phyloP scores from a whole-genome alignment of 2,329 filamentous ascomycete species.

The Erysiphe pulchra region DNA sequence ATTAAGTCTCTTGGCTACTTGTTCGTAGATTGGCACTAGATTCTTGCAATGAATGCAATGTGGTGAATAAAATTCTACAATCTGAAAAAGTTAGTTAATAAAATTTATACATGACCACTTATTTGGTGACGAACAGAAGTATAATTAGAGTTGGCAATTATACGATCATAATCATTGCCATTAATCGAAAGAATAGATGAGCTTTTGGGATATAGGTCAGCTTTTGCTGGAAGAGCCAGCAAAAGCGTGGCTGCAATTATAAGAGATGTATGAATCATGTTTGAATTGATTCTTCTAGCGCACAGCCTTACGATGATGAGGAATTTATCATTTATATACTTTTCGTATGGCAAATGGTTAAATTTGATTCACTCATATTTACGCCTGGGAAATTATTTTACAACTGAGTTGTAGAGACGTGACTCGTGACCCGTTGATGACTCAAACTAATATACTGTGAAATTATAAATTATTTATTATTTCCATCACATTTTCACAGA shows the following conservation, averaged over 20 bases:
- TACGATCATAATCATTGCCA: slow-evolving; percentile 49
- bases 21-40: slow-evolving; percentile 87
- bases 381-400: too few relatives aligned
- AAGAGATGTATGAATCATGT: too few relatives aligned
- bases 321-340: too few relatives aligned
- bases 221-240: slow-evolving; percentile 35
- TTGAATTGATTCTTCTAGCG: too few relatives aligned
- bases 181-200: slow-evolving; percentile 71
- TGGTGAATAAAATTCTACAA: slow-evolving; percentile 76
- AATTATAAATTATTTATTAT: too few relatives aligned
- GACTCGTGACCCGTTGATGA: too few relatives aligned
- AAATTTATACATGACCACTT: slow-evolving; percentile 1
- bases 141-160: slow-evolving; percentile 75
- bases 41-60: slow-evolving; percentile 97
- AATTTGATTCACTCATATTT: too few relatives aligned
- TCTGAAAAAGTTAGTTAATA: slow-evolving; percentile 16
- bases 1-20: slow-evolving; percentile 68
- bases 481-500: too few relatives aligned
- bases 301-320: too few relatives aligned
- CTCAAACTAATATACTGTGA: too few relatives aligned
- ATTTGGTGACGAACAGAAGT: slow-evolving; percentile 41
- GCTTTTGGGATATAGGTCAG: slow-evolving; percentile 60
- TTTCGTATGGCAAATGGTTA: too few relatives aligned
- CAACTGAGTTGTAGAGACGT: too few relatives aligned
- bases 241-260: slow-evolving; percentile 25